Evolutionary conservation across 108 stramenopile species (phyloP), one percentile per base, ranked within the genome.

Genomic region (Nitzschia sp.): DNA sequence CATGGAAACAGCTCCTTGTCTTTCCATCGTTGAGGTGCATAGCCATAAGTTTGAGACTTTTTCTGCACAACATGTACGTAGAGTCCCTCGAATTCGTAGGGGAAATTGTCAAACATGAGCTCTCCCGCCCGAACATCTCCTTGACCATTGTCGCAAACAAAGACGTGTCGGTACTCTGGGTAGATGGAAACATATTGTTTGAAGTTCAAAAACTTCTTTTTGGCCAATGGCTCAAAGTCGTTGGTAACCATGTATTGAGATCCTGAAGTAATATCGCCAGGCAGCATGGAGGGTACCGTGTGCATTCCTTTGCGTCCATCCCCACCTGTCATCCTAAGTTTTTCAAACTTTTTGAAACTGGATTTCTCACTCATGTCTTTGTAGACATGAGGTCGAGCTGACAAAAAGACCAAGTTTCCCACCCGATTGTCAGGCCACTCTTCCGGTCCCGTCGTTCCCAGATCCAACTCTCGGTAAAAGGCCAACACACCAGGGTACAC

Each of bases 91-190:
- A 93, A 72, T 26, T 89, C 82, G 34, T 84, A 71, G 3, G 93
- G 92, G 72, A 87, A 95, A 7, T 67, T 73, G 53, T 95, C 90
- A 57, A 82, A 86, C 97, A 97, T 97, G 73, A 98, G 63, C 62
- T 99, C 97, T 17, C 94, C 97, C 11, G 97, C 97, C 56, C 93
- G 79, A 0, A 98, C 97, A 67, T 99, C 98, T 10, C 97, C 96
- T 74, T 99, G 98, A 29, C 98, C 98, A 74, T 99, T 99, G 82
- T 99, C 98, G 19, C 97, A 97, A 51, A 99, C 83, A 76, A 99
- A 99, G 6, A 98, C 91, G 67, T 94, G 95, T 46, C 78, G 81
- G 64, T 90, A 99, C 67, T 99, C 98, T 15, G 98, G 97, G 72
- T 98, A 99, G 14, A 99, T 92, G 24, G 86, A 76, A 0, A 92